Conservation (phyloP, 2,329 filamentous ascomycete genomes). For the Xylariomycetidae sp. region DNA sequence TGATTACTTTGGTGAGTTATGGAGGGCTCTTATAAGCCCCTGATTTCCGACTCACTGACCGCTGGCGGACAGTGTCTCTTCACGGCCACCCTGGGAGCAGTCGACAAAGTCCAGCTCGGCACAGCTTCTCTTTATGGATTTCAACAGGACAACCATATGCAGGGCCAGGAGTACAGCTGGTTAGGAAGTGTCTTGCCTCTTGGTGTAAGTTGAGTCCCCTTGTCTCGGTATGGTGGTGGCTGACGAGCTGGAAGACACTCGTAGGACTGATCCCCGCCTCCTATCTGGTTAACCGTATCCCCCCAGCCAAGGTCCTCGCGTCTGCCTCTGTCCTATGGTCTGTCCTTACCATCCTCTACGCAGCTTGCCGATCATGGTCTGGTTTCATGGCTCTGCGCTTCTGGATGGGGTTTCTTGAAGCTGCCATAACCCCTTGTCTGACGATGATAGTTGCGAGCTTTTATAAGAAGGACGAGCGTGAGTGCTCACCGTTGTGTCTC, state of each 20-base stretch:
- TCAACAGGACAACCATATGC: slow-evolving; percentile 25
- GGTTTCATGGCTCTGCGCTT: slow-evolving; percentile 30
- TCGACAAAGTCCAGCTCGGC: slow-evolving; percentile 28
- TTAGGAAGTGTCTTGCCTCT: slow-evolving; percentile 26
- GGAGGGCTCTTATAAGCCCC: background rate
- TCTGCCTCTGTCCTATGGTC: slow-evolving; percentile 25
- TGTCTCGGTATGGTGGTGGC: too few species aligned
- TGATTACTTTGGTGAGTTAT: slow-evolving; percentile 20
- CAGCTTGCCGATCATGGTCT: slow-evolving; percentile 20
- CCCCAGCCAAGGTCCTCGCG: slow-evolving; percentile 21
- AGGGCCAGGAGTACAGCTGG: slow-evolving; percentile 27
- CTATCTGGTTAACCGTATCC: slow-evolving; percentile 22
- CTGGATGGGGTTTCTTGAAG: slow-evolving; percentile 29
- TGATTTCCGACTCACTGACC: slow-evolving; percentile 1
- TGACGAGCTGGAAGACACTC: slow-evolving; percentile 13
- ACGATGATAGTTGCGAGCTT: slow-evolving; percentile 31
- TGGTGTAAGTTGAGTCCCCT: too few species aligned
- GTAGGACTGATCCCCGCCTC: slow-evolving; percentile 20
- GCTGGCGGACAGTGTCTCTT: too few species aligned
- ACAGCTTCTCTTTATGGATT: slow-evolving; percentile 30
- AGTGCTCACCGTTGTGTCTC: slow-evolving; percentile 1
- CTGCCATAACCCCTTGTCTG: slow-evolving; percentile 27
- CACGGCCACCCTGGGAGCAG: too few species aligned
- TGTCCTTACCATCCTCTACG: slow-evolving; percentile 20
- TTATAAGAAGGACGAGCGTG: slow-evolving; percentile 30